Evolutionary conservation across 345 rosid genomes (phyloP), one percentile per base, ranked within the genome.

Genomic region (Heritiera littoralis): DNA sequence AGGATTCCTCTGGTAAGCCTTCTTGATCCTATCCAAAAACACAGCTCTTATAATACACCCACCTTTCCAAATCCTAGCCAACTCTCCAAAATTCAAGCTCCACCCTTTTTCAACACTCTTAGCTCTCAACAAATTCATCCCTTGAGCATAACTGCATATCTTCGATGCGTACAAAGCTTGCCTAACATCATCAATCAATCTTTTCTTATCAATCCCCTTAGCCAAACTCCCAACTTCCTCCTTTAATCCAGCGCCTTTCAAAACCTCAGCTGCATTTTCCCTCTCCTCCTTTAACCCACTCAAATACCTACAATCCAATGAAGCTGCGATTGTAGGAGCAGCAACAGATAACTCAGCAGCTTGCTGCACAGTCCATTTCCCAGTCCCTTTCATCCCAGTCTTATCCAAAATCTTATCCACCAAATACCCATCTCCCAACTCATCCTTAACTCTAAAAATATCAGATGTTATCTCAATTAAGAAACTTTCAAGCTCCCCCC

Each of bases 311-410:
- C 98, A 89, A 80, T 93, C 98, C 84, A 95, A 86, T 3, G 97
- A 93, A 5, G 98, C 98, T 0, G 98, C 98, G 17, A 94, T 94
- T 0, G 98, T 95, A 1, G 98, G 98, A 1, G 98, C 98, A 0
- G 98, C 98, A 30, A 93, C 95, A 18, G 97, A 93, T 35, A 95
- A 91, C 89, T 95, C 98, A 0, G 98, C 98, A 2, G 98, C 98
- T 78, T 93, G 98, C 85, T 95, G 98, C 18, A 95, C 98, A 0
- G 98, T 94, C 98, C 98, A 94, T 80, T 94, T 94, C 13, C 98
- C 98, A 0, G 98, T 93, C 13, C 98, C 98, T 81, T 94, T 94
- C 98, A 94, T 94, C 13, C 98, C 98, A 0, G 98, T 94, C 86
- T 94, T 95, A 76, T 95, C 98, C 76, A 95, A 48, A 81, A 95